Base-by-base conservation (phyloP, 345 rosid species). In the Salix suchowensis region DNA sequence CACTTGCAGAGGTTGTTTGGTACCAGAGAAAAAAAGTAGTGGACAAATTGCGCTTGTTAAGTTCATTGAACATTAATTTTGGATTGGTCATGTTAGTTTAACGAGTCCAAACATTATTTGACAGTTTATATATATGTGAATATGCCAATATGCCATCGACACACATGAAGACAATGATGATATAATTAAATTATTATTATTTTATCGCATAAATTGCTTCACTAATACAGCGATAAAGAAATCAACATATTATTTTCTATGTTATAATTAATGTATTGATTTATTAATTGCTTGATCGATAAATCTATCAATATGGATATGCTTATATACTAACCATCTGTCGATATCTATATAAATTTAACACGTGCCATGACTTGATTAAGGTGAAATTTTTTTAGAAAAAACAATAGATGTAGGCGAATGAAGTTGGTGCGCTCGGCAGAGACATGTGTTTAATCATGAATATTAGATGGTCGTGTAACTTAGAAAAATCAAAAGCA, bases 41-140 rank as follows among this genome's bases (percentile, higher is more conserved):
- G 52, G 34, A 55, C 30, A 68, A 58, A 23, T 61, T 69, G 79
- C 74, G 14, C 60, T 26, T 66, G 50, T 46, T 52, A 24, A 71
- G 65, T 75, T 15, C 72, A 67, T 67, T 67, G 78, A 75, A 75
- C 72, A 50, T 9, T 39, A 15, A 58, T 37, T 7, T 14, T 12
- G 62, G 44, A 23, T 32, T 46, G 70, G 6, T 65, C 44, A 5
- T 19, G 23, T 42, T 70, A 2, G 46, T 40, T 40, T 40, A 40
- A 40, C 46, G 46, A 42, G 46, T 12, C 46, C 46, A 42, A 11
- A 42, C 46, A 42, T 42, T 10, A 42, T 42, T 42, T 11, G 14
- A 40, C 14, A 42, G 46, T 10, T 42, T 11, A 11, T 2, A 40
- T 36, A 5, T 5, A 1, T 40, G 46, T 40, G 46, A 40, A 40